Conservation (phyloP, 2,329 filamentous ascomycete genomes). For the Venturia nashicola region DNA sequence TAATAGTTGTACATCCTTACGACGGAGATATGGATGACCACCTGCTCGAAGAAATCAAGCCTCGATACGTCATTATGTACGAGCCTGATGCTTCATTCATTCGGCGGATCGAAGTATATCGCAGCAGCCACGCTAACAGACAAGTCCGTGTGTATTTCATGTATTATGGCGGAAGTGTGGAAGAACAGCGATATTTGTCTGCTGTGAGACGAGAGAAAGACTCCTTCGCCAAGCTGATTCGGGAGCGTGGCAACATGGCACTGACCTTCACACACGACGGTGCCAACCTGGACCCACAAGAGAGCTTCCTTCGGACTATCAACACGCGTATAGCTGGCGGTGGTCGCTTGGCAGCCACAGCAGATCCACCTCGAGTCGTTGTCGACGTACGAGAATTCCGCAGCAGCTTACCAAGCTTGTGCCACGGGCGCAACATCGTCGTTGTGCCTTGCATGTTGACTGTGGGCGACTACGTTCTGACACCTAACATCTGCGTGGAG, state of each 20-base stretch:
- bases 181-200: constrained; percentile 87
- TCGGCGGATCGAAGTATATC: constrained; percentile 84
- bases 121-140: constrained; percentile 80
- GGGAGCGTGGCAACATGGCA: constrained; percentile 87
- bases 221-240: constrained; percentile 86
- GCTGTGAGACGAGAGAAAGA: constrained; percentile 92
- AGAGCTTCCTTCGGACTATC: constrained; percentile 84
- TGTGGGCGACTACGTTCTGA: constrained; percentile 90
- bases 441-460: constrained; percentile 93
- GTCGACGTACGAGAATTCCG: constrained; percentile 95
- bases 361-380: constrained; percentile 77
- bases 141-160: constrained; percentile 92
- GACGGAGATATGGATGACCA: constrained; percentile 94
- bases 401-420: constrained; percentile 77
- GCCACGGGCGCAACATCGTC: constrained; percentile 79
- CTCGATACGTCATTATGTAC: constrained; percentile 96
- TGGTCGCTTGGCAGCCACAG: constrained; percentile 67
- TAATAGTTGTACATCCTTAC: constrained; percentile 84
- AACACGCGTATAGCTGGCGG: constrained; percentile 96
- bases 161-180: constrained; percentile 88
- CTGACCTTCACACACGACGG: constrained; percentile 65
- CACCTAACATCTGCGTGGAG: constrained; percentile 83
- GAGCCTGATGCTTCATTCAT: constrained; percentile 94
- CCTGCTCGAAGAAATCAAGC: constrained; percentile 86
- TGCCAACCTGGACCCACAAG: constrained; percentile 65